Conservation (phyloP, 1,284 basidiomycete genomes). For the Microbotryum silenes-acaulis region DNA sequence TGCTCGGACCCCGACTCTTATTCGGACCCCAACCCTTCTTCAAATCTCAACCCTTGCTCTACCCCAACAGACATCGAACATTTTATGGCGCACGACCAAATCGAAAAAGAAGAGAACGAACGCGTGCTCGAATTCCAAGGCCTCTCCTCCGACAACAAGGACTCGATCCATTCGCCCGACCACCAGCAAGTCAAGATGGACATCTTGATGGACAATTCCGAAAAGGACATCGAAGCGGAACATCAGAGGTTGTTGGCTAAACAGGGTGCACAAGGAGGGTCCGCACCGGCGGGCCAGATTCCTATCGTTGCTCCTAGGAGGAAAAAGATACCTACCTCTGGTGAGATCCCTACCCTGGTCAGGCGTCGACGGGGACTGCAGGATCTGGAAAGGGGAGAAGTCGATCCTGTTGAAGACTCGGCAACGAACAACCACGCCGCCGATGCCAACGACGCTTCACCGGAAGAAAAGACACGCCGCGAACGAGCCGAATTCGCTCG, state of each 20-base stretch:
- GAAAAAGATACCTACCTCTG: no score
- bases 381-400: no score
- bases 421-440: neutral
- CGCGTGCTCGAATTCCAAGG: constrained; percentile 42
- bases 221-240: constrained; percentile 8
- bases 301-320: no score
- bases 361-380: no score
- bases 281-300: neutral
- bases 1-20: constrained; percentile 38
- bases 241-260: neutral
- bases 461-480: constrained; percentile 19
- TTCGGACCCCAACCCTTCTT: constrained; percentile 16
- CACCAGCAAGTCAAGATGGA: constrained; percentile 18
- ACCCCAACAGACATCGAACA: constrained; percentile 51
- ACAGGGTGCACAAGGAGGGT: neutral
- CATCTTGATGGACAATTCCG: constrained; percentile 23
- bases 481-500: constrained; percentile 24
- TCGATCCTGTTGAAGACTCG: neutral
- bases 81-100: constrained; percentile 76
- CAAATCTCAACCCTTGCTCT: constrained; percentile 39
- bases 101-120: constrained; percentile 78
- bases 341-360: no score
- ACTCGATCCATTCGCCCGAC: constrained; percentile 11
- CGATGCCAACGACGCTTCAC: no score
- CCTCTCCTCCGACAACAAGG: neutral